phyloP scores from a whole-genome alignment of 2,329 filamentous ascomycete species.

The Aureobasidium subglaciale region DNA sequence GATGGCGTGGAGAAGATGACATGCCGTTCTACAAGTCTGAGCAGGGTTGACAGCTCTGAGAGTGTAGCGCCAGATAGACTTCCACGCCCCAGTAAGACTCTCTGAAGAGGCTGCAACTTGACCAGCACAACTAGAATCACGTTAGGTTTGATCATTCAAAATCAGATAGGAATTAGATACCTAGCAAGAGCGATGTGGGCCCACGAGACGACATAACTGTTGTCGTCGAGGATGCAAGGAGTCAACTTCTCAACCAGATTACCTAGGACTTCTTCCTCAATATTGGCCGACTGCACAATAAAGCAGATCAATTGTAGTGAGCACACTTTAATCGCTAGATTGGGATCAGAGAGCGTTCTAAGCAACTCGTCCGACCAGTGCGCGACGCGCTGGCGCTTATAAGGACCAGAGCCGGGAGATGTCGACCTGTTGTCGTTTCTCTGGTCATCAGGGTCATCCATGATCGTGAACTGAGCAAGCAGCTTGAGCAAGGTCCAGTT shows the following conservation, averaged over 20 bases:
- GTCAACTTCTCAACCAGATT: constrained; percentile 2
- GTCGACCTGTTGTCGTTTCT: not conserved
- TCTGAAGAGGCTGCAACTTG: constrained; percentile 35
- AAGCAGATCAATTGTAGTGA: constrained; percentile 10
- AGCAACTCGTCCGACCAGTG: constrained; percentile 11
- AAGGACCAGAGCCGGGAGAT: not conserved
- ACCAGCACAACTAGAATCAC: constrained; percentile 38
- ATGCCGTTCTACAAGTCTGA: constrained; percentile 68
- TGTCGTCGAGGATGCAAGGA: constrained; percentile 53
- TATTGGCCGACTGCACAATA: not conserved
- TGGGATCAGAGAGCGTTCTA: not conserved
- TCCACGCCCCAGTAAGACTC: constrained; percentile 53
- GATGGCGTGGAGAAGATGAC: constrained; percentile 63
- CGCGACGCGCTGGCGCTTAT: constrained; percentile 5
- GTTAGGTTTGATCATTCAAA: constrained; percentile 22
- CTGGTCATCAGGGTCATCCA: not conserved
- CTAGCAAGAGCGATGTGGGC: constrained; percentile 74
- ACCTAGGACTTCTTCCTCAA: constrained; percentile 6
- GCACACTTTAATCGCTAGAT: not conserved
- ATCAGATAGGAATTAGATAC: constrained; percentile 40
- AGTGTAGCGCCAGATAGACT: constrained; percentile 67
- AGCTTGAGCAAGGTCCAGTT: constrained; percentile 32
- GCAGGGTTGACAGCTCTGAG: constrained; percentile 63
- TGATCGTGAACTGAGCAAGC: constrained; percentile 30
- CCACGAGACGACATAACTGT: constrained; percentile 63